Evolutionary conservation across 768 basidiomycete species (phyloP).

Genomic region (Trametes elegans): DNA sequence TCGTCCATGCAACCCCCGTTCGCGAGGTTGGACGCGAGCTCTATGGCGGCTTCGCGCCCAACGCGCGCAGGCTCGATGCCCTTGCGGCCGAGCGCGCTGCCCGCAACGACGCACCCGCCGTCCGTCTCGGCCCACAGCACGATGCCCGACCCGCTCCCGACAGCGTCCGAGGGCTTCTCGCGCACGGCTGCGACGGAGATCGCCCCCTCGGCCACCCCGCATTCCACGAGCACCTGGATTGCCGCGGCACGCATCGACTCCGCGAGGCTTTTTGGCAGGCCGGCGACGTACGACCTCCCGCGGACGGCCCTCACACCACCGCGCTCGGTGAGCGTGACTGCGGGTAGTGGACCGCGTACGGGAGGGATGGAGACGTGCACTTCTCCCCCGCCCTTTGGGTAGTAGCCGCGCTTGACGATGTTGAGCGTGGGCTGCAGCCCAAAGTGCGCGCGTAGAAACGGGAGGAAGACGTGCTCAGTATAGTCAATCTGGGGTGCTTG

Average conservation of each 20-base stretch:
- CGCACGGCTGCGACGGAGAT: conserved; percentile 30
- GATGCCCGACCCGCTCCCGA: conserved; percentile 71
- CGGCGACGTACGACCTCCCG: conserved; percentile 66
- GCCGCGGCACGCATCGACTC: conserved; percentile 59
- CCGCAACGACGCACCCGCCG: conserved; percentile 64
- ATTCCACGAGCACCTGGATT: conserved; percentile 36
- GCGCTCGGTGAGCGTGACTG: conserved; percentile 52
- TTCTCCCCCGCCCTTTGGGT: conserved; percentile 69
- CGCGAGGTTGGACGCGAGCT: conserved; percentile 53
- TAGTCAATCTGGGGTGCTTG: conserved; percentile 79
- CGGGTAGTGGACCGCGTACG: conserved; percentile 39
- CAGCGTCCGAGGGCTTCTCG: conserved; percentile 27
- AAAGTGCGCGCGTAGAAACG: conserved; percentile 63
- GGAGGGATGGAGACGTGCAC: conserved; percentile 41
- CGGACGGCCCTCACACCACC: conserved; percentile 49
- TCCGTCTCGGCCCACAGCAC: conserved; percentile 74
- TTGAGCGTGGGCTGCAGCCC: conserved; percentile 41
- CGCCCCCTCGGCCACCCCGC: conserved; percentile 32
- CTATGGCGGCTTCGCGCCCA: conserved; percentile 60
- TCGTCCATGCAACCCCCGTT: conserved; percentile 76
- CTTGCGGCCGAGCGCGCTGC: conserved; percentile 62
- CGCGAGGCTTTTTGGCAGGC: conserved; percentile 57
- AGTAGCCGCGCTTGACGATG: conserved; percentile 63
- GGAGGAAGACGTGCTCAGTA: conserved; percentile 57
- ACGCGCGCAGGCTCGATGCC: conserved; percentile 43